phyloP scores from a whole-genome alignment of 2,329 filamentous ascomycete genomes.

The Triangularia verruculosa region DNA sequence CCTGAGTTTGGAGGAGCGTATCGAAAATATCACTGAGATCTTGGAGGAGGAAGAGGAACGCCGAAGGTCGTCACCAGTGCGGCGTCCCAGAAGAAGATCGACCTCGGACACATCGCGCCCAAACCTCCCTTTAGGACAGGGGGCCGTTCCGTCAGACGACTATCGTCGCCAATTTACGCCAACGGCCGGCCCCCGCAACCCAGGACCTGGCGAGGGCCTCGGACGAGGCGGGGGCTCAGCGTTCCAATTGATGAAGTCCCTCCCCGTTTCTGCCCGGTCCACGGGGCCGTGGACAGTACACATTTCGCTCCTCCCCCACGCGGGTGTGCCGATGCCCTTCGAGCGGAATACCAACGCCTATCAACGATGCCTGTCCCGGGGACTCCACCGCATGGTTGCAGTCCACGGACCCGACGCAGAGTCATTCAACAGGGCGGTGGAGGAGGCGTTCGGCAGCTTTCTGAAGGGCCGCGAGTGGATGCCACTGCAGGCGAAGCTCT shows the following conservation, averaged over 20 bases:
- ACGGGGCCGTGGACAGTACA: conserved; percentile 55
- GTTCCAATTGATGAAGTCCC: conserved; percentile 27
- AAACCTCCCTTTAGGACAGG: conserved; percentile 25
- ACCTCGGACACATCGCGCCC: conserved; percentile 29
- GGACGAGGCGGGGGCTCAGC: conserved; percentile 19
- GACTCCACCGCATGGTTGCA: conserved; percentile 56
- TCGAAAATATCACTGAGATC: conserved; percentile 42
- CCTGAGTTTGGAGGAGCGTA: conserved; percentile 52
- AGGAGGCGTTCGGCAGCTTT: conserved; percentile 47
- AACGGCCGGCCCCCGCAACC: conserved; percentile 21
- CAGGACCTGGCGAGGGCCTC: conserved; percentile 21
- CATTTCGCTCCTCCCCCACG: conserved; percentile 55
- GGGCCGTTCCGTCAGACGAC: conserved; percentile 22
- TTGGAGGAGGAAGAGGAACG: conserved; percentile 29
- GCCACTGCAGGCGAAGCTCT: conserved; percentile 57
- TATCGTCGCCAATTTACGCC: conserved; percentile 23
- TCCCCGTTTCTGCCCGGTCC: conserved; percentile 26
- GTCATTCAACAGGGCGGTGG: conserved; percentile 49
- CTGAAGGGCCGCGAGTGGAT: conserved; percentile 53
- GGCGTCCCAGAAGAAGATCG: conserved; percentile 25
- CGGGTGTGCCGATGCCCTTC: conserved; percentile 55
- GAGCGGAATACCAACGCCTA: conserved; percentile 61
- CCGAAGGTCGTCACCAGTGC: conserved; percentile 19
- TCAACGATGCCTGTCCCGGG: conserved; percentile 58
- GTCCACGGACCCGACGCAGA: conserved; percentile 48